Evolutionary conservation across 148 eudicot species (phyloP), one percentile per base, ranked within the genome.

Genomic region (Simmondsia chinensis): DNA sequence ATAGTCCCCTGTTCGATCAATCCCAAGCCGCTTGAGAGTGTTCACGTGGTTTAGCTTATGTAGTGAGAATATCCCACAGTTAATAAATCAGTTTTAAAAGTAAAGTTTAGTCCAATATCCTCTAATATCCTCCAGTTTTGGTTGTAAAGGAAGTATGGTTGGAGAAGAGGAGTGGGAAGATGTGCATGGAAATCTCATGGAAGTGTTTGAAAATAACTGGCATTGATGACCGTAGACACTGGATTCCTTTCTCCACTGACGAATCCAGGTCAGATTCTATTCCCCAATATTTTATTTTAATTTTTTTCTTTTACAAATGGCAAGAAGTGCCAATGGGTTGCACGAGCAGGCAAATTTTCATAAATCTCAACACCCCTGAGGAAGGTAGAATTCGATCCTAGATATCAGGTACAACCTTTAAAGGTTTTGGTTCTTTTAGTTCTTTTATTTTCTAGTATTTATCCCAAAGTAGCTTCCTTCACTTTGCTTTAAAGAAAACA

Each of bases 151-250:
- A 76, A 43, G 61, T 71, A 5, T 84, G 88, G 94, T 16, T 84
- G 73, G 94, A 80, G 18, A 80, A 57, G 50, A 57, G 52, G 0
- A 69, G 35, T 27, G 81, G 87, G 61, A 64, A 57, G 61, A 56
- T 84, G 46, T 80, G 76, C 50, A 65, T 71, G 62, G 57, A 72
- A 4, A 63, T 74, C 9, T 84, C 94, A 3, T 80, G 82, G 79
- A 84, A 67, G 43, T 82, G 70, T 5, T 11, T 83, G 63, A 66
- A 28, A 27, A 83, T 83, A 12, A 83, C 94, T 0, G 87, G 94
- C 3, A 80, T 83, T 4, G 69, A 80, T 51, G 94, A 83, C 53
- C 80, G 94, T n/a, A 65, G 87, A 61, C 65, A 71, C 43, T 83
- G 87, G 94, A 63, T 12, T 33, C 75, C 65, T 15, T 46, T 76